Evolutionary conservation across 208 protist species (phyloP), one percentile per base, ranked within the genome.

Genomic region (Wallacemonas collosoma): DNA sequence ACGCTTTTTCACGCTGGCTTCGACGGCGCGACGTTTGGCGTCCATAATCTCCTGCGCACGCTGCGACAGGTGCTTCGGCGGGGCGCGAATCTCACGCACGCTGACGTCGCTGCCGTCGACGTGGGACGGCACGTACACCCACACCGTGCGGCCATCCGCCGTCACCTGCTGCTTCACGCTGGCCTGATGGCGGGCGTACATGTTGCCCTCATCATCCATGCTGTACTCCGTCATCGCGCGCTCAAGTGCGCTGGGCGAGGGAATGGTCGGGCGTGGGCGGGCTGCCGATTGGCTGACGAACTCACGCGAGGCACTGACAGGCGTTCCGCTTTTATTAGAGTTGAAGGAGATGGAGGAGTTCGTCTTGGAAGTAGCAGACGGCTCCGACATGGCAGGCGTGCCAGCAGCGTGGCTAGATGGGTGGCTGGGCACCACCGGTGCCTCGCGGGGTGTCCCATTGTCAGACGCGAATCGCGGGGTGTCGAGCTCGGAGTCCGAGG

Each of bases 1-100:
- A 14, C 79, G 74, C 56, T 76, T 76, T 68, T 75, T 82, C 47
- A 73, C 82, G 38, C 65, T 76, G 60, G 72, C 64, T 70, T 88
- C 82, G 35, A 89, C 68, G 2, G 74, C 72, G 11, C 54, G 69
- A 2, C 83, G 76, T 69, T 82, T 83, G 2, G 74, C 60, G 8
- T 75, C 74, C 47, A 93, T 77, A 57, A 87, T 88, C 57, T 86
- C 79, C 74, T 93, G 80, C 55, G 85, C 87, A 8, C 87, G 84
- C 39, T 76, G 84, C 53, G 87, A 93, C 15, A 93, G 80, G n/a
- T 67, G 67, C 68, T 71, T 80, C 11, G 87, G 87, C 38, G 87
- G 87, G 0, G 82, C 75, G 2, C 74, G 58, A n/a, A 93, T 79
- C 60, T 87, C 83, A 36, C 75, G 77, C 54, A 73, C 62, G n/a